phyloP scores from a whole-genome alignment of 805 yeast genomes.

The Saturnispora halmiae region DNA sequence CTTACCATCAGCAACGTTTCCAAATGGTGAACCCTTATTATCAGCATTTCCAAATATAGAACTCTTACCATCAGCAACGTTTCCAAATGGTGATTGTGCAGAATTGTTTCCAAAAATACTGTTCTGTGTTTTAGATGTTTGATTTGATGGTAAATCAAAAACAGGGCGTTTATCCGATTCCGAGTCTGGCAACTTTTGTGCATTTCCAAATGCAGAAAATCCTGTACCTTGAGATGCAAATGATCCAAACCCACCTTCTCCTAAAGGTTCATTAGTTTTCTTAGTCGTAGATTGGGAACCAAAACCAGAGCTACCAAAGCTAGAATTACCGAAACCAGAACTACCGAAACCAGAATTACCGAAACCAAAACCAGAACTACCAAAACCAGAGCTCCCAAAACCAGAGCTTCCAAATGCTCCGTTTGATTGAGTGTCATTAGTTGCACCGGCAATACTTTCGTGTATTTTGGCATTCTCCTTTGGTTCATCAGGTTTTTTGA shows the following conservation, averaged over 20 bases:
- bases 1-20: too few relatives aligned
- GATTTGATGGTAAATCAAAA: neutral
- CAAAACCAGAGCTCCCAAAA: conserved; percentile 4
- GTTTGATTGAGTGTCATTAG: too few relatives aligned
- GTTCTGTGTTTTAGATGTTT: neutral
- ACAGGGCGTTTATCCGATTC: neutral
- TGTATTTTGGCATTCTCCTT: neutral
- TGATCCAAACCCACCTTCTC: conserved; percentile 6
- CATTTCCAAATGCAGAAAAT: conserved; percentile 1
- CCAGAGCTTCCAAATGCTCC: conserved; percentile 1
- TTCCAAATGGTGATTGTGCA: too few relatives aligned
- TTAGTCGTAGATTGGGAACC: neutral
- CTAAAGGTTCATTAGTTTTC: neutral
- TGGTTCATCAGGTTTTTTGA: neutral
- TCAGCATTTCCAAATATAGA: neutral
- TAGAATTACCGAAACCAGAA: conserved; percentile 3
- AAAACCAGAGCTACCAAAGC: conserved; percentile 3
- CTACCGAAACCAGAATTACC: conserved; percentile 2
- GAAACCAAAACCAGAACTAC: neutral
- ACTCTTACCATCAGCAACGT: too few relatives aligned
- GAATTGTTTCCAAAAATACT: conserved; percentile 2
- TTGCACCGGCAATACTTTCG: too few relatives aligned
- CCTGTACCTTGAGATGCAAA: conserved; percentile 3
- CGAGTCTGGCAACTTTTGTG: too few relatives aligned
- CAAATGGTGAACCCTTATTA: neutral